These are phyloP conservation scores for Podaxis rugospora DNA, from an alignment of 768 basidiomycete genomes.

Conservation along the genomic window DNA sequence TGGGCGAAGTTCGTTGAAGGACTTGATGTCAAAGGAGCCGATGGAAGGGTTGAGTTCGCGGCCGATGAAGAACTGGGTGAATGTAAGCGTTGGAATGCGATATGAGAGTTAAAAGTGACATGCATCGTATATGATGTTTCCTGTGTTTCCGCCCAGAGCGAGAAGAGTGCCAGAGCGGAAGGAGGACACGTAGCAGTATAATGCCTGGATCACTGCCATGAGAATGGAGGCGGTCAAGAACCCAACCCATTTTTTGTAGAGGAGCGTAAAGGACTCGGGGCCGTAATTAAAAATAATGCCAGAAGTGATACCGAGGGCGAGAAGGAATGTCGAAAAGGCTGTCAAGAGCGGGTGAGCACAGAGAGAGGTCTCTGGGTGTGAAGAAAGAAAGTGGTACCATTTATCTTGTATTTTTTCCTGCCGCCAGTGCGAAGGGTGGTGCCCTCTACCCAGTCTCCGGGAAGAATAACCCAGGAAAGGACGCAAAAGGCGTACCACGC, in stretches of 20 bases:
- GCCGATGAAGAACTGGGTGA: slow-evolving; percentile 82
- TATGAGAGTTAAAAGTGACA: slow-evolving; percentile 22
- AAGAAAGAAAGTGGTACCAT: slow-evolving; percentile 53
- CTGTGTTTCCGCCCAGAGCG: slow-evolving; percentile 90
- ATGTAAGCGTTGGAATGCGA: background rate
- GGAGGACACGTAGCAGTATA: slow-evolving; percentile 65
- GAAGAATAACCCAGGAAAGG: slow-evolving; percentile 75
- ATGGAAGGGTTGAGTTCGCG: slow-evolving; percentile 89
- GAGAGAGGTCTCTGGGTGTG: background rate
- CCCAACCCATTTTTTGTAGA: slow-evolving; percentile 91
- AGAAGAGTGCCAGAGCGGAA: slow-evolving; percentile 70
- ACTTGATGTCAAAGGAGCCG: slow-evolving; percentile 62
- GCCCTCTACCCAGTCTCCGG: slow-evolving; percentile 69
- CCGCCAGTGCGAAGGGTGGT: slow-evolving; percentile 68
- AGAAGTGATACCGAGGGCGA: slow-evolving; percentile 67
- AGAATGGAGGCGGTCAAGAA: slow-evolving; percentile 77
- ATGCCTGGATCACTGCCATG: slow-evolving; percentile 74
- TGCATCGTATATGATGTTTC: slow-evolving; percentile 87
- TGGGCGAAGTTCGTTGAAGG: slow-evolving; percentile 82
- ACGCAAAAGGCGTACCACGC: slow-evolving; percentile 92
- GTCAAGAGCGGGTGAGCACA: slow-evolving; percentile 1
- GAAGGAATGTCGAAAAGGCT: slow-evolving; percentile 88
- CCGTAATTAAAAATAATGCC: slow-evolving; percentile 75
- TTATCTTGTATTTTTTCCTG: slow-evolving; percentile 87
- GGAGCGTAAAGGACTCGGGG: slow-evolving; percentile 76